Evolutionary conservation across 768 basidiomycete genomes (phyloP), one percentile per base, ranked within the genome.

Genomic region (Pisolithus sp.): DNA sequence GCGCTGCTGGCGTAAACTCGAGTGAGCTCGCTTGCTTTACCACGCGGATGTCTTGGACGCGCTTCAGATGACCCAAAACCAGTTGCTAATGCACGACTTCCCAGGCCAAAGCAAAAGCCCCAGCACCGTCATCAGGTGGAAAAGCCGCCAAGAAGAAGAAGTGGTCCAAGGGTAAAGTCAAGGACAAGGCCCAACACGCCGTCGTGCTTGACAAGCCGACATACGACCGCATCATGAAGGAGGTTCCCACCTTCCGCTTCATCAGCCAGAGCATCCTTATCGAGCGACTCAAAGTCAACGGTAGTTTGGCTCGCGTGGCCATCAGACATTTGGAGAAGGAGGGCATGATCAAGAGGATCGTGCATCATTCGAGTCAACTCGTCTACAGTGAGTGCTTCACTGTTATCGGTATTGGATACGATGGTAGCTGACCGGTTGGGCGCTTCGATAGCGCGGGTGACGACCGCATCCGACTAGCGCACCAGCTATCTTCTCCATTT

Each of bases 81-180:
- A 46, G 28, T 18, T n/a, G 34, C 43, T 44, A 12, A 30, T n/a
- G 20, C 46, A 57, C 63, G 15, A 61, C 59, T 49, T 51, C 48
- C 72, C 80, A 85, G 80, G 85, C 88, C 68, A 89, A 89, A 80
- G 84, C 85, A 76, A 76, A 84, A 66, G 73, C 89, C 59, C 73
- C 85, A 53, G 74, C 78, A 54, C 67, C 77, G 55, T 76, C 83
- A 46, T 73, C 81, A 58, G 85, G 87, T 59, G 86, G 89, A 68
- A 93, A 93, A 72, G 75, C 87, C 66, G 91, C 89, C 57, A 97
- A 97, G 83, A 98, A 98, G 83, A 98, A 98, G 91, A 98, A 98
- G 83, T 97, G 94, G 94, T 96, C 92, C 63, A 98, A 98, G 82
- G 96, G 96, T 71, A 98, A 98, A 78, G 96, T 99, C 73, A 99